These are phyloP conservation scores for Paraphaeosphaeria sporulosa DNA, from an alignment of 2,329 filamentous ascomycete genomes.

Conservation along the genomic window DNA sequence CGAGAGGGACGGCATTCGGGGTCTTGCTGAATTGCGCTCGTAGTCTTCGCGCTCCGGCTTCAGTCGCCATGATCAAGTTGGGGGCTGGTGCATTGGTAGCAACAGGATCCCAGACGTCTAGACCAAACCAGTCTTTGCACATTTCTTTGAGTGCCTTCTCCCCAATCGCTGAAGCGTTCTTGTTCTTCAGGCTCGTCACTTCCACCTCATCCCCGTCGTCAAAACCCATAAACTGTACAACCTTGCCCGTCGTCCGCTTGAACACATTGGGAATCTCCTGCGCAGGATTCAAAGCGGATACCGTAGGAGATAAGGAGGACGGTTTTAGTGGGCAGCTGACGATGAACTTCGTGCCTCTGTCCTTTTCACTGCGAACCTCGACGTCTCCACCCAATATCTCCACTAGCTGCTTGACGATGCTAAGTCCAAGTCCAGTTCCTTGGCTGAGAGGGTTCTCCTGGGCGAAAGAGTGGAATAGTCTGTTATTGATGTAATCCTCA, in stretches of 20 bases:
- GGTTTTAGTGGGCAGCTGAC: conserved; percentile 45
- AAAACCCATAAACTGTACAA: conserved; percentile 43
- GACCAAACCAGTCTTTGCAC: conserved; percentile 47
- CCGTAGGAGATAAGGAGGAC: conserved; percentile 39
- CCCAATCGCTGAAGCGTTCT: conserved; percentile 39
- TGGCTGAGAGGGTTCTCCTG: conserved; percentile 50
- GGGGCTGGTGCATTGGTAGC: conserved; percentile 22
- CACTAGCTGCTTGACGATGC: conserved; percentile 50
- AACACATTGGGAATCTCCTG: conserved; percentile 31
- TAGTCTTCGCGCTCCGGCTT: conserved; percentile 38
- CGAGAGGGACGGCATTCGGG: conserved; percentile 24
- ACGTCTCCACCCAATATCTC: conserved; percentile 47
- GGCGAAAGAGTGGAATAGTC: conserved; percentile 49
- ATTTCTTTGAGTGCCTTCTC: conserved; percentile 42
- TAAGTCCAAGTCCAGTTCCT: conserved; percentile 50
- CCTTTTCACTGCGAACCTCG: conserved; percentile 45
- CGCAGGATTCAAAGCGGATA: conserved; percentile 30
- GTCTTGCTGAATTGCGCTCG: conserved; percentile 36
- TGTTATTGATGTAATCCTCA: conserved; percentile 47
- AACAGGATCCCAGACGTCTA: conserved; percentile 32
- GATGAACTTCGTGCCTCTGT: conserved; percentile 47
- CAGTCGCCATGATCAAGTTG: conserved; percentile 43
- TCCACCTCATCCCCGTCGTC: conserved; percentile 42
- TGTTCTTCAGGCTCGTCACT: conserved; percentile 40
- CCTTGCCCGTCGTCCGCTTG: conserved; percentile 41